Percentiles rank a stretch among this genome's conserved stretches.
Conservation (phyloP, 352 stramenopile genomes). For the Pythium scleroteichum region DNA sequence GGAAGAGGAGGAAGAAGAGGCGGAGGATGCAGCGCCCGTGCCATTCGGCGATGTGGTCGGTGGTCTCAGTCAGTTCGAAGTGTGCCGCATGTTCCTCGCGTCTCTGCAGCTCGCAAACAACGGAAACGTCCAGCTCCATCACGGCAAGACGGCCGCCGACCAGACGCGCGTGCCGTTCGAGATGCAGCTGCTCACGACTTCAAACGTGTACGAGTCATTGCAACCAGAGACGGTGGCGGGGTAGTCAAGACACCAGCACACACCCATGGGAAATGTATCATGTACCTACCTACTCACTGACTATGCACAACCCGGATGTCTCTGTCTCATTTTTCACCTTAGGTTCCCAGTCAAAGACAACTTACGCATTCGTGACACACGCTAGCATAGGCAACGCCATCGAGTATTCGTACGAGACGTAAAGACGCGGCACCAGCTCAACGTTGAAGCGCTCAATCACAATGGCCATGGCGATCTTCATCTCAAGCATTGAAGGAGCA, state of each 20-base stretch:
- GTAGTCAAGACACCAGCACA: neutral
- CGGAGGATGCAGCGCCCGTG: constrained; percentile 23
- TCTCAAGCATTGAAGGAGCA: constrained; percentile 35
- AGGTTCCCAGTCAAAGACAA: too few relatives aligned
- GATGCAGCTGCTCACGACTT: constrained; percentile 66
- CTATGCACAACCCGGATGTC: too few relatives aligned
- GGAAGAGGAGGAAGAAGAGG: constrained; percentile 19
- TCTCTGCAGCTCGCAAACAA: constrained; percentile 91
- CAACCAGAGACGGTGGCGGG: constrained; percentile 21
- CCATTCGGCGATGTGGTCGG: constrained; percentile 60
- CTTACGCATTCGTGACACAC: neutral
- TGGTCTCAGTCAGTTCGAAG: constrained; percentile 66
- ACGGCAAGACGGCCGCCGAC: constrained; percentile 64
- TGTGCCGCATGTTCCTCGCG: constrained; percentile 90
- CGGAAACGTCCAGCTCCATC: constrained; percentile 82
- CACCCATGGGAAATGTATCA: constrained; percentile 8
- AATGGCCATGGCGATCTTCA: constrained; percentile 38
- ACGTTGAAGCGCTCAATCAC: constrained; percentile 42
- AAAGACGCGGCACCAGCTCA: constrained; percentile 11
- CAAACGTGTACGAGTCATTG: constrained; percentile 62
- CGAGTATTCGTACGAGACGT: constrained; percentile 27
- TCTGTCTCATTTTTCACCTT: too few relatives aligned
- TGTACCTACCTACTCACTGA: constrained; percentile 10
- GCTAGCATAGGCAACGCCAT: neutral
- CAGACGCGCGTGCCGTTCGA: constrained; percentile 59